A percentile compares a stretch with the other conserved stretches of the same genome.
Evolutionary conservation across 495 filamentous ascomycete species (phyloP).

Genomic region (Trichoderma asperelloides): DNA sequence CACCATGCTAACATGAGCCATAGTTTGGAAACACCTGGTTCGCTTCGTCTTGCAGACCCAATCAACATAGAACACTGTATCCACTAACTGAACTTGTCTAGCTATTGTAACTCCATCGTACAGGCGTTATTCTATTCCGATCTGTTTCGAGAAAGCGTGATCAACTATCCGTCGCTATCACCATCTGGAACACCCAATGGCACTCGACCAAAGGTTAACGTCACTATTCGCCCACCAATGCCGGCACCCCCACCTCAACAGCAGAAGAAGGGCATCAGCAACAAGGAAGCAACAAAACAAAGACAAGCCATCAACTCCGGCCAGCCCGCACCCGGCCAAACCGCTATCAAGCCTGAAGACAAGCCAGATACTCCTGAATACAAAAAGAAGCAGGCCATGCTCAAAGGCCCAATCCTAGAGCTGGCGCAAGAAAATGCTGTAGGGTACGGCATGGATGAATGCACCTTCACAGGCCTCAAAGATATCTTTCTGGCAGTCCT

Average conservation of each 20-base stretch:
- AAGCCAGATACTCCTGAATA: constrained; percentile 86
- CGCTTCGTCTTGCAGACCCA: constrained; percentile 14
- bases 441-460: constrained; percentile 88
- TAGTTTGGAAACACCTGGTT: constrained; percentile 98
- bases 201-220: constrained; percentile 35
- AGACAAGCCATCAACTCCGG: constrained; percentile 35
- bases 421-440: constrained; percentile 66
- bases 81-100: constrained; percentile 31
- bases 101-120: constrained; percentile 96
- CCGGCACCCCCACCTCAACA: constrained; percentile 31
- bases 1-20: constrained; percentile 15
- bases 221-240: constrained; percentile 38
- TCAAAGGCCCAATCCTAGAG: constrained; percentile 75
- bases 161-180: constrained; percentile 70
- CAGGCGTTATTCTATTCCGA: constrained; percentile 95
- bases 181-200: constrained; percentile 38
- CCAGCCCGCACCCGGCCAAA: constrained; percentile 24
- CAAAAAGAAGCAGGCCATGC: constrained; percentile 90
- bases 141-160: constrained; percentile 88
- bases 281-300: constrained; percentile 35
- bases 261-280: constrained; percentile 30
- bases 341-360: constrained; percentile 45
- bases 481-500: constrained; percentile 94
- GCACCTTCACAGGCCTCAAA: constrained; percentile 85
- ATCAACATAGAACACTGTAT: neutral